Evolutionary conservation across 805 yeast genomes (phyloP), one percentile per base, ranked within the genome.

Genomic region (Barnettozyma botsteinii): DNA sequence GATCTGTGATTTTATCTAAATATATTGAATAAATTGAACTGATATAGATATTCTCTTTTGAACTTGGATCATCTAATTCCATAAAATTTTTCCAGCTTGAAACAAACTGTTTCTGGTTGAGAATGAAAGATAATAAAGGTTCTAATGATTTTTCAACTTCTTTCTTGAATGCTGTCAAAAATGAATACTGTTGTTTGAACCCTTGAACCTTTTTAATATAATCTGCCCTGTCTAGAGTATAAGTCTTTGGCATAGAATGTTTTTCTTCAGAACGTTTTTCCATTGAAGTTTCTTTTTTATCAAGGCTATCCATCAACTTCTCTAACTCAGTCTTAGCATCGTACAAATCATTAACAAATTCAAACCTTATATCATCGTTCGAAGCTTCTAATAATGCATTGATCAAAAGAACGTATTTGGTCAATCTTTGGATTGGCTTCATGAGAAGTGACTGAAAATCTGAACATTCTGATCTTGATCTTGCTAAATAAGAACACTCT

Each of bases 401-500:
- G 14, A 56, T 42, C 36, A 53, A 20, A 12, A 42, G 17, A 3
- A 45, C 26, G 26, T 54, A 56, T 33, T 57, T 59, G 1, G 48
- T 26, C 11, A 64, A 31, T 40, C 70, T 54, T 24, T 49, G 48
- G 5, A 60, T 46, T 0, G 72, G 72, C 27, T 49, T 49, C 13
- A 50, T 50, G 17, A 67, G 39, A 4, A 66, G 46, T 7, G 56
- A 53, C 24, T 60, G 60, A n/a, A 67, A 39, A 20, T 50, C 48
- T 38, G 50, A 41, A 31, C 53, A 50, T 8, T 57, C 56, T 3
- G 63, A 48, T 26, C 46, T 42, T 26, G 50, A 33, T 24, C 42
- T 49, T 0, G 53, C 48, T n/a, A 53, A 35, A 25, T 42, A 53
- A 2, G 61, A 46, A 46, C 70, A 64, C 28, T 52, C 50, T 18